Conservation (phyloP, 1,139 yeast genomes). For the Candida sanyaensis region DNA sequence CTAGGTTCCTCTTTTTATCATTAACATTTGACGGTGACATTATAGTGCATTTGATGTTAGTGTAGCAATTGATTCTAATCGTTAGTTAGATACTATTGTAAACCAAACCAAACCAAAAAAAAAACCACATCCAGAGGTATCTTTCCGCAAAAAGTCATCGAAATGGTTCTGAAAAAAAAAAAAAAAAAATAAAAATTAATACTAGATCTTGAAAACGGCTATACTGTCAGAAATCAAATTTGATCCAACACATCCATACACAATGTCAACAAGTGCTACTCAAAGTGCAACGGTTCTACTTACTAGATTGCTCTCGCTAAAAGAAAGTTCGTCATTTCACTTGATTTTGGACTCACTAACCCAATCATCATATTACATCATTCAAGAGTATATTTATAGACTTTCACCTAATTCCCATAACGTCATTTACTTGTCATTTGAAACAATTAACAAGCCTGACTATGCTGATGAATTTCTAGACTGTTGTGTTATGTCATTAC, state of each 20-base stretch:
- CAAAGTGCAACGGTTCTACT: conserved; percentile 62
- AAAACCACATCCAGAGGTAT: too few relatives aligned
- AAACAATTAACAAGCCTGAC: conserved; percentile 53
- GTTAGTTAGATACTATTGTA: too few relatives aligned
- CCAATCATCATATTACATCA: conserved; percentile 62
- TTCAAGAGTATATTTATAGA: conserved; percentile 57
- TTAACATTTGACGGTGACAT: not conserved
- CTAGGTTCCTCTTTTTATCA: conserved; percentile 20
- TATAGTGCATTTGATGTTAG: not conserved
- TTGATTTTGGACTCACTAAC: conserved; percentile 67
- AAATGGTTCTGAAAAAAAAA: too few relatives aligned
- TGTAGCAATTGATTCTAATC: too few relatives aligned
- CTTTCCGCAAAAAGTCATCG: too few relatives aligned
- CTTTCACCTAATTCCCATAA: conserved; percentile 17
- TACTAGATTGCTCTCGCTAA: conserved; percentile 62
- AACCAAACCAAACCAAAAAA: too few relatives aligned
- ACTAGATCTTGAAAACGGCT: too few relatives aligned
- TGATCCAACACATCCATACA: not conserved
- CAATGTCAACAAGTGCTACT: not conserved
- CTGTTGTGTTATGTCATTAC: conserved; percentile 25
- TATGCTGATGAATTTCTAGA: conserved; percentile 54
- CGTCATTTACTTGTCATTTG: conserved; percentile 61
- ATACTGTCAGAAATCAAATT: too few relatives aligned
- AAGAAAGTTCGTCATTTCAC: conserved; percentile 74
- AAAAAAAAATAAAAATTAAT: too few relatives aligned